Base-by-base conservation (phyloP, 129 eudicot species). In the Cynara cardunculus region DNA sequence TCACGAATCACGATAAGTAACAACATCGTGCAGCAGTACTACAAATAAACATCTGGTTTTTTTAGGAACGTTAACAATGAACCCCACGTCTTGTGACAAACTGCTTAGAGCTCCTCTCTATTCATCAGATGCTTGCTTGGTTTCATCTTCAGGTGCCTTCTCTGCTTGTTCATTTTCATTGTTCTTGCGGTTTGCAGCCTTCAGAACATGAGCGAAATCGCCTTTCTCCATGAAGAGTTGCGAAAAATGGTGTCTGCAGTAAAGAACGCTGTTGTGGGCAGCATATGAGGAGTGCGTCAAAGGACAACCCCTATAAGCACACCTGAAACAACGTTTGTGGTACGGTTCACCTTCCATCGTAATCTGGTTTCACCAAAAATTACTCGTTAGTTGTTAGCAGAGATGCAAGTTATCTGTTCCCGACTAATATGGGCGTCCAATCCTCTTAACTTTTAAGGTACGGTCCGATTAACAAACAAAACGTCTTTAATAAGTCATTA, bases 221-320 rank as follows among this genome's bases (percentile, higher is more conserved):
- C 97, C 98, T 34, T 94, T 94, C 90, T 90, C 98, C 96, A 94
- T 73, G 84, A 91, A 91, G 44, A 94, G 94, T 82, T 94, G 98
- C 72, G 89, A 87, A 80, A 94, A 94, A 62, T 94, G 98, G 82
- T 77, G 86, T 89, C 89, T 89, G 74, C 98, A 94, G 76, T 91
- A 90, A 16, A 90, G 91, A 69, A 87, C 41, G 1, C 91, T 91
- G 44, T 94, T 90, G 32, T 87, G 89, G 10, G 97, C 85, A 34
- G 97, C 98, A 83, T 94, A 94, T 0, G 97, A 90, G 32, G 97
- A 90, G 78, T 94, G 98, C 26, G 97, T 94, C 19, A 94, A 89
- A 18, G 90, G 89, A 78, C 98, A 94, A 32, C 98, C 97, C 64
- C 97, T 93, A 61, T 90, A 91, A 53, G 93, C 97, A 84, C 98